phyloP scores from a whole-genome alignment of 805 yeast species.

The Metschnikowia hibisci region DNA sequence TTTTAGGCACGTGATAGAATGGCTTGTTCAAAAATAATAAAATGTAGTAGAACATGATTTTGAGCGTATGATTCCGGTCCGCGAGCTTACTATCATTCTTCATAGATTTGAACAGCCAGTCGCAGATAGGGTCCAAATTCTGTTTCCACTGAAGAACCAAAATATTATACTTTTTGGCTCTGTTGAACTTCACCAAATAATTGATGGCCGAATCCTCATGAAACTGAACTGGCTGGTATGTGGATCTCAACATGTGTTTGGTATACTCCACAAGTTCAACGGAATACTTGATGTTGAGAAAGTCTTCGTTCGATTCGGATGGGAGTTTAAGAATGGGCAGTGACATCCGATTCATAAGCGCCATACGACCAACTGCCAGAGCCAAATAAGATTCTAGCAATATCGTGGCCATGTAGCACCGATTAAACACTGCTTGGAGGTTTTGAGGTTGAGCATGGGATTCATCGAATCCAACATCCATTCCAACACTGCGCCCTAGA shows the following conservation, averaged over 20 bases:
- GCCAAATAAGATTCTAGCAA: conserved; percentile 15
- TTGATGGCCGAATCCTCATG: conserved; percentile 17
- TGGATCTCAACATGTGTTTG: conserved; percentile 15
- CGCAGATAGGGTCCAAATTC: conserved; percentile 11
- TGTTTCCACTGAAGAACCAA: conserved; percentile 17
- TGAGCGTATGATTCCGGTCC: conserved; percentile 16
- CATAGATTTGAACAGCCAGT: conserved; percentile 17
- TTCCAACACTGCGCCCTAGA: conserved; percentile 15
- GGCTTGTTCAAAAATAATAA: conserved; percentile 19
- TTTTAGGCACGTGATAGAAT: conserved; percentile 17
- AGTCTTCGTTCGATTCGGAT: conserved; percentile 12
- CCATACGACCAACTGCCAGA: conserved; percentile 15
- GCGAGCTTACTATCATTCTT: conserved; percentile 11
- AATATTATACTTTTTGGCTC: conserved; percentile 16
- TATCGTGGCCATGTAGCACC: conserved; percentile 15
- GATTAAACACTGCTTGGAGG: conserved; percentile 3
- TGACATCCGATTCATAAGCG: conserved; percentile 6
- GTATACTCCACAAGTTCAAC: conserved; percentile 16
- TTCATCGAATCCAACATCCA: conserved; percentile 17
- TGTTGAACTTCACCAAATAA: conserved; percentile 18
- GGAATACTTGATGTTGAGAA: conserved; percentile 10
- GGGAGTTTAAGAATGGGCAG: conserved; percentile 15
- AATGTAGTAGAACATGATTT: conserved; percentile 15
- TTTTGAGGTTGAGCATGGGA: conserved; percentile 6
- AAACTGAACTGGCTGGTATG: conserved; percentile 16